Conservation (phyloP, 352 stramenopile species). For the Globisporangium emineosum region DNA sequence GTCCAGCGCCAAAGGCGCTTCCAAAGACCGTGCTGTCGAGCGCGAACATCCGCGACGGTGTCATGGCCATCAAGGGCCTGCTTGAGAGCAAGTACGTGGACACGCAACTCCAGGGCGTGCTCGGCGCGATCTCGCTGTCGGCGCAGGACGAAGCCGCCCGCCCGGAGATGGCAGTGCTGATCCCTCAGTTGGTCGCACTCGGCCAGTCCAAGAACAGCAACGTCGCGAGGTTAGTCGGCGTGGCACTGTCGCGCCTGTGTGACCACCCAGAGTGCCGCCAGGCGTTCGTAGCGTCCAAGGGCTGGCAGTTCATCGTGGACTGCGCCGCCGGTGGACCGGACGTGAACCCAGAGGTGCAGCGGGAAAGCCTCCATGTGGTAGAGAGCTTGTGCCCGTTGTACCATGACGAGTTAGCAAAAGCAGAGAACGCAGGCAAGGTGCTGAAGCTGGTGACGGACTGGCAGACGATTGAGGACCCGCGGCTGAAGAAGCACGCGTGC, state of each 20-base stretch:
- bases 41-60: conserved; percentile 49
- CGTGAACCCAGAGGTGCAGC: conserved; percentile 73
- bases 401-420: conserved; percentile 74
- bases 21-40: conserved; percentile 43
- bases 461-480: conserved; percentile 80
- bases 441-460: conserved; percentile 69
- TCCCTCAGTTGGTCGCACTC: conserved; percentile 66
- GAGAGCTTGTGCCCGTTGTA: conserved; percentile 83
- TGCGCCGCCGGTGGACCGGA: conserved; percentile 56
- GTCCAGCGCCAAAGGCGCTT: conserved; percentile 58
- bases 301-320: conserved; percentile 84
- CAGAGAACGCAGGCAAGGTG: conserved; percentile 50
- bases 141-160: conserved; percentile 45
- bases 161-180: conserved; percentile 57
- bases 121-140: conserved; percentile 79
- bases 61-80: conserved; percentile 63
- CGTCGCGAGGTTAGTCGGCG: conserved; percentile 63
- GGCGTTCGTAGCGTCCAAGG: conserved; percentile 74
- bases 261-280: conserved; percentile 83
- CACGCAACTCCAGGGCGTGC: conserved; percentile 77
- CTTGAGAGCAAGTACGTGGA: conserved; percentile 77
- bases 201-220: conserved; percentile 60
- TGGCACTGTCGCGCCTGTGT: conserved; percentile 73
- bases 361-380: conserved; percentile 85
- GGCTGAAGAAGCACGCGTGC: conserved; percentile 84